phyloP scores from a whole-genome alignment of 2,329 filamentous ascomycete species.

The Clarireedia homoeocarpa region DNA sequence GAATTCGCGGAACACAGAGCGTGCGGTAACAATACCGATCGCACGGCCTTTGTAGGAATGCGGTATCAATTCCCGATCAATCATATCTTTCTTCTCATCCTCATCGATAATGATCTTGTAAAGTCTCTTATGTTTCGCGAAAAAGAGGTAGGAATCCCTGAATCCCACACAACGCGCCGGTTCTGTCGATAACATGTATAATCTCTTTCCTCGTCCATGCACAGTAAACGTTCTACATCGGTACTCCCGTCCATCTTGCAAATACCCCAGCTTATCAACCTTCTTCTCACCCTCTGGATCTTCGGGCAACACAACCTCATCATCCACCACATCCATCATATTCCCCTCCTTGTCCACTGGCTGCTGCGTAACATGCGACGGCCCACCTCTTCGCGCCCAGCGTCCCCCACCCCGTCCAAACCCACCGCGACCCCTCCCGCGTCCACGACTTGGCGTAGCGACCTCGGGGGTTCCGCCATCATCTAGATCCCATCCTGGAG shows the following conservation, averaged over 20 bases:
- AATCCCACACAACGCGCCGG: conserved; percentile 95
- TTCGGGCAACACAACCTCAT: conserved; percentile 83
- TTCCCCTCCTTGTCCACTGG: conserved; percentile 92
- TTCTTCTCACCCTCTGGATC: conserved; percentile 87
- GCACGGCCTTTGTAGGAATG: conserved; percentile 98
- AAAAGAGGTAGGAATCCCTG: conserved; percentile 96
- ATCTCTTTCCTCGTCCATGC: conserved; percentile 68
- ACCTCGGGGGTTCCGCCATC: conserved; percentile 41
- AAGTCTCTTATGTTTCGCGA: conserved; percentile 92
- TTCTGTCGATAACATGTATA: conserved; percentile 98
- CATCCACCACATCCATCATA: conserved; percentile 79
- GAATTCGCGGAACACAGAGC: conserved; percentile 95
- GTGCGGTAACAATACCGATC: conserved; percentile 92
- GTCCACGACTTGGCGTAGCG: conserved; percentile 37
- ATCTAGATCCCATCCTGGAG: conserved; percentile 64
- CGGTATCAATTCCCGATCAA: conserved; percentile 89
- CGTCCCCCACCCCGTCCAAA: conserved; percentile 48
- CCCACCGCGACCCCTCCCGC: conserved; percentile 57
- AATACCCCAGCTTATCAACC: conserved; percentile 80
- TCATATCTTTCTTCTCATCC: conserved; percentile 94
- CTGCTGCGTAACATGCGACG: conserved; percentile 71
- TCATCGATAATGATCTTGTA: conserved; percentile 98
- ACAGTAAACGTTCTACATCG: conserved; percentile 94
- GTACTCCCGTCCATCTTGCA: conserved; percentile 82
- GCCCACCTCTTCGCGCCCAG: conserved; percentile 60